Base-by-base conservation (phyloP, 495 filamentous ascomycete genomes). In the Penicillium chermesinum region DNA sequence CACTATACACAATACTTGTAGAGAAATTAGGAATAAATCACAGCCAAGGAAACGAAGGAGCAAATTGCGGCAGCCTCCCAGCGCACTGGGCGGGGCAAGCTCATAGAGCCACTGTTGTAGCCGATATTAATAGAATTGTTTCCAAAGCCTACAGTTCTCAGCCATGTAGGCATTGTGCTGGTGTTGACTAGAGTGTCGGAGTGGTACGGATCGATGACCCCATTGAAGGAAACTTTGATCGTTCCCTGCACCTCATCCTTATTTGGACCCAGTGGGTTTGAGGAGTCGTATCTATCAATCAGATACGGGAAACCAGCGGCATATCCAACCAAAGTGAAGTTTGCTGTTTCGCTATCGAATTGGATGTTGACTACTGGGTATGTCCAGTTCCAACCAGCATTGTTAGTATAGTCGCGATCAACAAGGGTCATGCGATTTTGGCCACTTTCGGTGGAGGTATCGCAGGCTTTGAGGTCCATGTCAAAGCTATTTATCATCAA, bases 41-140 rank as follows among this genome's bases (percentile, higher is more conserved):
- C 14, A 37, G 34, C 12, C 34, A 14, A 37, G 34, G 34, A 37
- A 37, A 37, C 17, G 17, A 37, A 3, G 34, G 4, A 37, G 9
- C 34, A 7, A 37, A 37, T 6, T 37, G 34, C 34, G 17, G 34
- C 17, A 16, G 34, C 12, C 34, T 37, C 2, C 34, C 34, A 37
- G 17, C 10, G 12, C n/a, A 16, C 14, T 37, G 4, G 34, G 17
- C 34, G 17, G 17, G 14, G 12, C 34, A n/a, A 37, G 34, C 34
- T 16, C 34, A 37, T 15, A 37, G 34, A n/a, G n/a, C 34, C 34
- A 37, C 34, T 14, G 15, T 35, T n/a, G n/a, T 44, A 44, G 15
- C 51, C 46, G 38, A 52, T 49, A 17, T 56, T 56, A 22, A 49
- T 19, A 16, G 53, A 48, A 38, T 56, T 52, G 33, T 56, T 56